Conservation (phyloP, 805 yeast species). For the Nakazawaea holstii region DNA sequence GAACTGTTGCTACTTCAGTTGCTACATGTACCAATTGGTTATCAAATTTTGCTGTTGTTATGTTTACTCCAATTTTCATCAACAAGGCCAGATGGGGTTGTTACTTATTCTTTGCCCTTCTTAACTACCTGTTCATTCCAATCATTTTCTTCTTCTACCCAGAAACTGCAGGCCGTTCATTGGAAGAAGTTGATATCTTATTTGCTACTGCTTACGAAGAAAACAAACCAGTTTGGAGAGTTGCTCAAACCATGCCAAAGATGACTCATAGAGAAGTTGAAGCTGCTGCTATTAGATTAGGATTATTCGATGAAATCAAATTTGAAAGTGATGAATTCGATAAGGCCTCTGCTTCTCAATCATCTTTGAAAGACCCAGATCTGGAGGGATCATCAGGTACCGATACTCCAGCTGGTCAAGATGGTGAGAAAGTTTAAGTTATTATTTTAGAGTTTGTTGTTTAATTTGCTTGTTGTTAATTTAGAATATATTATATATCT, state of each 20-base stretch:
- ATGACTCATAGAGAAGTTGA: slow-evolving; percentile 53
- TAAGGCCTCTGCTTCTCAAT: slow-evolving; percentile 11
- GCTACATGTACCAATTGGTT: slow-evolving; percentile 68
- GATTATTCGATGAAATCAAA: slow-evolving; percentile 31
- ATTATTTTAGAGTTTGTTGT: too few species aligned
- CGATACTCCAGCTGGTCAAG: background rate
- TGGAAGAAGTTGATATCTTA: slow-evolving; percentile 72
- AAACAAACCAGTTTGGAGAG: slow-evolving; percentile 52
- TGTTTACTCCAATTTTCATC: slow-evolving; percentile 59
- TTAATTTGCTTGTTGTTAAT: too few species aligned
- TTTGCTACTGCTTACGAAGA: slow-evolving; percentile 57
- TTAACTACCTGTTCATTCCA: slow-evolving; percentile 58
- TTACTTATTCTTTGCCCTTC: slow-evolving; percentile 61
- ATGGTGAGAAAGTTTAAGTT: background rate
- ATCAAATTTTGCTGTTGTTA: slow-evolving; percentile 61
- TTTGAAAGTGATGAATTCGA: slow-evolving; percentile 10
- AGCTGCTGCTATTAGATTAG: slow-evolving; percentile 52
- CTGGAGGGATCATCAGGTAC: slow-evolving; percentile 2
- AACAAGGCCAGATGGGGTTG: slow-evolving; percentile 54
- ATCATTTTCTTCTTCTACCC: slow-evolving; percentile 66
- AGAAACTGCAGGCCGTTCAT: slow-evolving; percentile 70
- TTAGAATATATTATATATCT: too few species aligned
- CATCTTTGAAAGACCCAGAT: slow-evolving; percentile 7
- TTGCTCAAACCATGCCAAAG: slow-evolving; percentile 59
- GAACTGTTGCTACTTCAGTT: slow-evolving; percentile 63